Conservation (phyloP, 2,329 filamentous ascomycete genomes). For the Ceratocystis huliohia region DNA sequence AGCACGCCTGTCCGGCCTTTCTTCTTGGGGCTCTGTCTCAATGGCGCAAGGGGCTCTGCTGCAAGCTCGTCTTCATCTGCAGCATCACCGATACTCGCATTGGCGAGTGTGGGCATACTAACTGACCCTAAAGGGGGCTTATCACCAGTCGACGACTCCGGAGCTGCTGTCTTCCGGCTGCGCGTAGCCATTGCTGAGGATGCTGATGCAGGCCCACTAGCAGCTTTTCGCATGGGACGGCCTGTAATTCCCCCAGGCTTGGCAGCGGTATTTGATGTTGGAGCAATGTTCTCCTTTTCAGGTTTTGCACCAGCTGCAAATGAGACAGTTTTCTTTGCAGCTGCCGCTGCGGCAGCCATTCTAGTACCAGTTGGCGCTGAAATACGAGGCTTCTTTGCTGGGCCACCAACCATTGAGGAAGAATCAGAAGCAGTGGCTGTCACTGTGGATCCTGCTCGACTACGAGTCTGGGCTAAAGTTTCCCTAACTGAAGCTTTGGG, state of each 20-base stretch:
- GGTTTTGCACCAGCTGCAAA: constrained; percentile 41
- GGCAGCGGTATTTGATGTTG: constrained; percentile 26
- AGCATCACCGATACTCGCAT: not conserved
- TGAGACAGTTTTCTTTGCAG: constrained; percentile 47
- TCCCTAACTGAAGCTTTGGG: constrained; percentile 16
- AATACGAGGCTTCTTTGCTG: constrained; percentile 33
- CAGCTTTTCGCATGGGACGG: constrained; percentile 37
- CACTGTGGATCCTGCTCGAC: constrained; percentile 10
- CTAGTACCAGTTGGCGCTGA: constrained; percentile 24
- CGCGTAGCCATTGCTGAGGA: constrained; percentile 10
- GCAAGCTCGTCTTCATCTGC: constrained; percentile 41
- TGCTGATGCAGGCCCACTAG: constrained; percentile 22
- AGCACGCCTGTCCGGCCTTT: constrained; percentile 5
- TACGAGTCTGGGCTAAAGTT: not conserved
- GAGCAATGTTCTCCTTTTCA: constrained; percentile 50
- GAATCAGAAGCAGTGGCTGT: not conserved
- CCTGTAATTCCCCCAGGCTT: constrained; percentile 31
- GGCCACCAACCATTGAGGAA: constrained; percentile 24
- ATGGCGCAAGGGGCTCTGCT: constrained; percentile 36
- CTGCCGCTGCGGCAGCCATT: constrained; percentile 27
- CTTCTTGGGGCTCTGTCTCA: constrained; percentile 46
- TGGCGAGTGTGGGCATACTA: constrained; percentile 48
- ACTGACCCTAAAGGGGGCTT: constrained; percentile 49
- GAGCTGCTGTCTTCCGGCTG: constrained; percentile 13
- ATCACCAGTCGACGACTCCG: constrained; percentile 28